These are phyloP conservation scores for Endotrypanum monterogeii DNA, from an alignment of 208 protist species.

Conservation along the genomic window DNA sequence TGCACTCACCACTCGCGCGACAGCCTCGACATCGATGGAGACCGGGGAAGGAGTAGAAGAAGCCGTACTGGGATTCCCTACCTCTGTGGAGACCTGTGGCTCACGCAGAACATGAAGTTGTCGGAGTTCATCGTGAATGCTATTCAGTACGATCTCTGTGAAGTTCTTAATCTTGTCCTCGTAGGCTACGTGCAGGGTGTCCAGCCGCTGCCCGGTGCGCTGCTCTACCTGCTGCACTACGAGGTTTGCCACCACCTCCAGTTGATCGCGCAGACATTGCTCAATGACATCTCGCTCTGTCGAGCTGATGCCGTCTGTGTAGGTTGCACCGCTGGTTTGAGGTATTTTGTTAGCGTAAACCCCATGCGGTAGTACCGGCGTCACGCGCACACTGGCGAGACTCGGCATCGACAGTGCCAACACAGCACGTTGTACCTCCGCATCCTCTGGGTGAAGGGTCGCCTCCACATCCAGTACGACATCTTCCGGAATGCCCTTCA, in stretches of 20 bases:
- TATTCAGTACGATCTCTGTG: slow-evolving; percentile 51
- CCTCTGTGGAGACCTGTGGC: not conserved
- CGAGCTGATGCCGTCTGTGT: slow-evolving; percentile 8
- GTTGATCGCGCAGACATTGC: slow-evolving; percentile 48
- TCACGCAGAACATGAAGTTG: slow-evolving; percentile 19
- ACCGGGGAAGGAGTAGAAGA: not conserved
- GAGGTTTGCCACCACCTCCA: slow-evolving; percentile 67
- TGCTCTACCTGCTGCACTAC: slow-evolving; percentile 43
- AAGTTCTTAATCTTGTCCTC: slow-evolving; percentile 34
- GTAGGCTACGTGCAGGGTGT: slow-evolving; percentile 39
- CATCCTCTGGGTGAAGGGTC: slow-evolving; percentile 75
- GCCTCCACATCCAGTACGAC: slow-evolving; percentile 54
- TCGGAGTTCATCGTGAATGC: slow-evolving; percentile 50
- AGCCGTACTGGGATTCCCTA: not conserved
- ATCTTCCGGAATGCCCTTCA: slow-evolving; percentile 51
- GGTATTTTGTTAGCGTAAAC: slow-evolving; percentile 14
- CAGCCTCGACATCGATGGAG: slow-evolving; percentile 23
- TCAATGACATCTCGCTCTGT: slow-evolving; percentile 49
- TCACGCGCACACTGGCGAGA: slow-evolving; percentile 50
- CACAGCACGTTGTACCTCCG: slow-evolving; percentile 65
- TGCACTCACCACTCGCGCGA: slow-evolving; percentile 26
- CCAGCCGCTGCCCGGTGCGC: slow-evolving; percentile 37
- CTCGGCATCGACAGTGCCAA: slow-evolving; percentile 60
- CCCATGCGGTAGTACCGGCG: slow-evolving; percentile 24
- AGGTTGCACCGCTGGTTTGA: not conserved